Percentiles rank a stretch among this genome's conserved stretches.
Evolutionary conservation across 2,329 filamentous ascomycete genomes (phyloP).

Genomic region (Fusarium chuoi): DNA sequence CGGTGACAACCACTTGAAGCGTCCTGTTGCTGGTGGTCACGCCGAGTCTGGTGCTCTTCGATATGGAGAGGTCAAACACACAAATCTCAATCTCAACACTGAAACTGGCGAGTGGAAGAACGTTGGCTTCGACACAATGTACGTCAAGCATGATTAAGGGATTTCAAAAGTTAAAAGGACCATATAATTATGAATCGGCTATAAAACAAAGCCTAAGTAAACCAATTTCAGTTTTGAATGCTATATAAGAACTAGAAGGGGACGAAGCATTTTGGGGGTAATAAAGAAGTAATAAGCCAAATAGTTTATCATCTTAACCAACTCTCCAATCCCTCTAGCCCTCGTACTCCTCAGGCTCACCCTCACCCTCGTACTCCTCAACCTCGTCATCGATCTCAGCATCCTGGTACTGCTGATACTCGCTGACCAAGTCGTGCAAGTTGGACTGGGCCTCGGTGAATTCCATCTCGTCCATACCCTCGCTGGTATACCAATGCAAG

Average conservation of each 20-base stretch:
- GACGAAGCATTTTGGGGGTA: constrained; percentile 18
- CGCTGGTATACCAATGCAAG: constrained; percentile 99
- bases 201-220: constrained; percentile 9
- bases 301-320: constrained; percentile 19
- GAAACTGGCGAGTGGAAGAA: constrained; percentile 29
- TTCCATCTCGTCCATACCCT: constrained; percentile 99
- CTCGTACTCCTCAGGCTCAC: constrained; percentile 43
- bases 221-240: constrained; percentile 33
- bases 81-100: constrained; percentile 36
- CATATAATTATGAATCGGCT: constrained; percentile 16
- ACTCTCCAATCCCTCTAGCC: constrained; percentile 6
- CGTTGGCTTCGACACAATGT: constrained; percentile 19
- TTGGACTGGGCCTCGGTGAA: constrained; percentile 99
- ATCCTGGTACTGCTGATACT: constrained; percentile 99
- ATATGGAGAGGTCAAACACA: constrained; percentile 54
- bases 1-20: constrained; percentile 67
- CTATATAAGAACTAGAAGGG: constrained; percentile 19
- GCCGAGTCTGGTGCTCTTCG: constrained; percentile 67
- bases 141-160: constrained; percentile 8
- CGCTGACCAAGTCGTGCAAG: constrained; percentile 99
- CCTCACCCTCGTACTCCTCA: constrained; percentile 68
- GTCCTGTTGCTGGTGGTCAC: constrained; percentile 54
- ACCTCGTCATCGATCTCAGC: constrained; percentile 95
- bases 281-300: constrained; percentile 16
- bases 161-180: neutral